Conservation (phyloP, 2,329 filamentous ascomycete species). For the Septoria petroselini region DNA sequence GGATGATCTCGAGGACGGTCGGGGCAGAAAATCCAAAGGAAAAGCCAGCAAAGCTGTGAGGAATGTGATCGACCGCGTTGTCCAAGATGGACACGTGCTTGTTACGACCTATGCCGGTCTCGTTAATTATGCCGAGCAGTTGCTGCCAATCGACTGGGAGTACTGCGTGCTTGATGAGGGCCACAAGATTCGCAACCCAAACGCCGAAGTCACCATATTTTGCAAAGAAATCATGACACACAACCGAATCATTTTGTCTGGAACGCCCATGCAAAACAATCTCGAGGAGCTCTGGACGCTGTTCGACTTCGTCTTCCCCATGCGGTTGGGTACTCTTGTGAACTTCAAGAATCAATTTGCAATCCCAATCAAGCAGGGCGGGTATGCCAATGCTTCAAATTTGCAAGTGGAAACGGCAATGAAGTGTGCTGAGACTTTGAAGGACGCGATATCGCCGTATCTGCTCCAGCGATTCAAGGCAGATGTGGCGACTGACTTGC, state of each 20-base stretch:
- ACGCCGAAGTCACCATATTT: conserved; percentile 88
- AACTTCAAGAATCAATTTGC: conserved; percentile 91
- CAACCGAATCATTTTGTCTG: conserved; percentile 88
- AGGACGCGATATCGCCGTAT: conserved; percentile 90
- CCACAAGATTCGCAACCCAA: conserved; percentile 96
- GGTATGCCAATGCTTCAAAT: conserved; percentile 93
- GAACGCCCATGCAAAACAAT: conserved; percentile 97
- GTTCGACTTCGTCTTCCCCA: conserved; percentile 96
- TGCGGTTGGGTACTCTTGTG: conserved; percentile 87
- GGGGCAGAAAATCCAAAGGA: conserved; percentile 37
- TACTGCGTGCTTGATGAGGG: conserved; percentile 95
- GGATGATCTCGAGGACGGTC: conserved; percentile 53
- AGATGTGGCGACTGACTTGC: conserved; percentile 89
- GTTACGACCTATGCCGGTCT: conserved; percentile 95
- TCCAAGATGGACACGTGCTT: conserved; percentile 82
- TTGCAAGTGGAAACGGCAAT: conserved; percentile 91
- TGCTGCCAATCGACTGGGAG: conserved; percentile 83
- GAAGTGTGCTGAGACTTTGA: conserved; percentile 88
- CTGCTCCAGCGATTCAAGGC: conserved; percentile 87
- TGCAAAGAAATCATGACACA: conserved; percentile 91
- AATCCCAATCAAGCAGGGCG: conserved; percentile 86
- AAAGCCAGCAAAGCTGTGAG: conserved; percentile 68
- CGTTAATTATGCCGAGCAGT: conserved; percentile 81
- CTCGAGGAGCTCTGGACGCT: conserved; percentile 92
- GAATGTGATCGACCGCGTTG: conserved; percentile 77